A percentile compares a stretch with the other conserved stretches of the same genome.
Conservation (phyloP, 306 rosid genomes). For the Lathyrus tuberosus region DNA sequence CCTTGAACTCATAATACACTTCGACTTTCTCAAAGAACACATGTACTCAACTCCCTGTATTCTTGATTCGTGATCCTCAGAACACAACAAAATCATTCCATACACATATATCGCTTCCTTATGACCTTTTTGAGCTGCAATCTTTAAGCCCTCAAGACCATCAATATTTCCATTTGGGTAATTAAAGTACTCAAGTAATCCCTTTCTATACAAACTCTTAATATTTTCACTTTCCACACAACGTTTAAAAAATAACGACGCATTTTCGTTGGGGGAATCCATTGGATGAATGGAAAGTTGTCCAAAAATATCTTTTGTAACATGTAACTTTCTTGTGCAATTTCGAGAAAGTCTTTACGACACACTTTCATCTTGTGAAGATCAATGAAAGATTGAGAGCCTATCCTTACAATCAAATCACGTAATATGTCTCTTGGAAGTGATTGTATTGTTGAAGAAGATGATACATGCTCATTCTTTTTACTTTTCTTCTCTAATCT, state of each 20-base stretch:
- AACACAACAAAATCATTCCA: slow-evolving; percentile 26
- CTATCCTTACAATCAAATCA: slow-evolving; percentile 29
- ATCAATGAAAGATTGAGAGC: slow-evolving; percentile 23
- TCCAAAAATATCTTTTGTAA: slow-evolving; percentile 9
- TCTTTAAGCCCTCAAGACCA: background rate
- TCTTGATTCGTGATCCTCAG: background rate
- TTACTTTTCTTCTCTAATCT: too few species aligned
- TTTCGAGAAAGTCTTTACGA: slow-evolving; percentile 31
- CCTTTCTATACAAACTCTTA: slow-evolving; percentile 29
- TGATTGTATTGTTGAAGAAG: too few species aligned
- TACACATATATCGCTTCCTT: too few species aligned
- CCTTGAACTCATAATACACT: too few species aligned
- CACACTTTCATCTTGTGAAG: slow-evolving; percentile 21
- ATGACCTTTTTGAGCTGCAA: too few species aligned
- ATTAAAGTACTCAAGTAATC: slow-evolving; percentile 21
- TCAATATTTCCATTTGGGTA: background rate
- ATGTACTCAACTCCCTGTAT: slow-evolving; percentile 19
- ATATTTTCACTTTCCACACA: slow-evolving; percentile 29
- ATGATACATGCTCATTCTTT: too few species aligned
- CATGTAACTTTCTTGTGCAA: background rate
- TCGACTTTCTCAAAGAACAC: slow-evolving; percentile 6
- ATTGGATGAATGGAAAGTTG: background rate
- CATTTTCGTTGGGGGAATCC: background rate
- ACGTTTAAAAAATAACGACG: background rate
- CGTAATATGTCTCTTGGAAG: slow-evolving; percentile 34